Evolutionary conservation across 164 flowering plant species (phyloP), one percentile per base, ranked within the genome.

Genomic region (Annona cherimola): DNA sequence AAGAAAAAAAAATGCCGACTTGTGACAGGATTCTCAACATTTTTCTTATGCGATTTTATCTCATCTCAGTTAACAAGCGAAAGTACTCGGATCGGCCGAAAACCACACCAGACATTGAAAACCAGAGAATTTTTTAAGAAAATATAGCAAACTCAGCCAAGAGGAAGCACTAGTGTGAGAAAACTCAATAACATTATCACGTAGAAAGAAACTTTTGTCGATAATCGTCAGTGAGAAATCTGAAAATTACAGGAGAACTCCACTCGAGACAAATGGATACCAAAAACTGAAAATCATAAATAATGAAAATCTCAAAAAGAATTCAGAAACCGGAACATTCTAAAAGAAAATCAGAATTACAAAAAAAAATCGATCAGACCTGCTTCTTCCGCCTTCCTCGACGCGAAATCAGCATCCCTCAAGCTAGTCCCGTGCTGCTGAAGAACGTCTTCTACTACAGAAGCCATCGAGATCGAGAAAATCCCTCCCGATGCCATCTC

Each of bases 381-480:
- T 80, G 89, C 84, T 83, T 90, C 91, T 72, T 90, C 90, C 8
- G 86, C 86, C 72, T 81, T 89, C 61, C 94, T 77, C 2, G 92
- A 86, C 44, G 86, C 87, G 73, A 86, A 80, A 74, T 83, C 81
- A 26, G 76, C 54, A 40, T 85, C 87, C 57, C 83, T 77, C 40
- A 76, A 73, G 66, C 87, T 76, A 59, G 70, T 72, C 1, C 83
- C 84, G 19, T 87, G 89, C 70, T 87, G 84, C 65, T 84, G 86
- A 70, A 90, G 82, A 77, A 89, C 89, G 67, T 90, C 93, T 74
- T 90, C 94, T 72, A 92, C 85, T 54, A 89, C 73, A 9, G 91
- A 81, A 64, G 77, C 83, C 74, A 72, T 55, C 26, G 74, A 72
- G 12, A 72, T 45, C 16, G 74, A 64, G n/a, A 72, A 57, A 19